Conservation (phyloP, 495 filamentous ascomycete species). For the Penicillium longicatenatum region DNA sequence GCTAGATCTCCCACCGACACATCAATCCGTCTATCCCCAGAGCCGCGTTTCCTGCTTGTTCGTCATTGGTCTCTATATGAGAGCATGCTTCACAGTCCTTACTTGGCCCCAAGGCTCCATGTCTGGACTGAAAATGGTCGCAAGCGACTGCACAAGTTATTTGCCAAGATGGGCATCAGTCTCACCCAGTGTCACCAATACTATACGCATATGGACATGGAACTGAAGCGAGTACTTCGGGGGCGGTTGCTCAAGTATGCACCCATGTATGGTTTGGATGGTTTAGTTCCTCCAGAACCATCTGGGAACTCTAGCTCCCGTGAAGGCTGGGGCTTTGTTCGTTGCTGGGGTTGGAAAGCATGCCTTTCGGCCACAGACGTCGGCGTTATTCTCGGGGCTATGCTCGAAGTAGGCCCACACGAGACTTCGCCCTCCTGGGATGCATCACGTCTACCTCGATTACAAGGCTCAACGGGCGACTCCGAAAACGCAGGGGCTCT, state of each 20-base stretch:
- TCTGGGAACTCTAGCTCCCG: constrained; percentile 53
- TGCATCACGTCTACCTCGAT: constrained; percentile 32
- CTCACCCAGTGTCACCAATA: constrained; percentile 90
- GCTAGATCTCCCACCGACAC: constrained; percentile 88
- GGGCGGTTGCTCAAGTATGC: constrained; percentile 85
- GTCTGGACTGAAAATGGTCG: constrained; percentile 90
- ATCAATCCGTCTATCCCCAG: constrained; percentile 88
- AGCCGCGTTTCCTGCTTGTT: constrained; percentile 91
- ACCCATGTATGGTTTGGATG: constrained; percentile 87
- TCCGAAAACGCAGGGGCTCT: constrained; percentile 16
- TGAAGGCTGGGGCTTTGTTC: constrained; percentile 94
- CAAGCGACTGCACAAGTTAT: constrained; percentile 90
- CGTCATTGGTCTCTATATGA: constrained; percentile 97
- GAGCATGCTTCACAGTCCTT: constrained; percentile 96
- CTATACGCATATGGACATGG: constrained; percentile 99
- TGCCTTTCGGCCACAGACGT: constrained; percentile 91
- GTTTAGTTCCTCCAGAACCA: constrained; percentile 74
- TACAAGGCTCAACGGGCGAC: constrained; percentile 44
- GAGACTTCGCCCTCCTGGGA: constrained; percentile 42
- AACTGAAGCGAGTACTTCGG: constrained; percentile 86
- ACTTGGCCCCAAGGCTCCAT: constrained; percentile 87
- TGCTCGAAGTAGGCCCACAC: constrained; percentile 80
- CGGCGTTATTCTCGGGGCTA: constrained; percentile 82
- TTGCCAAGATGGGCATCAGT: constrained; percentile 98
- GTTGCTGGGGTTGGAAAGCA: constrained; percentile 97